Evolutionary conservation across 371 early-diverging fungal genomes (phyloP), one percentile per base, ranked within the genome.

Genomic region (Capillidium heterosporum): DNA sequence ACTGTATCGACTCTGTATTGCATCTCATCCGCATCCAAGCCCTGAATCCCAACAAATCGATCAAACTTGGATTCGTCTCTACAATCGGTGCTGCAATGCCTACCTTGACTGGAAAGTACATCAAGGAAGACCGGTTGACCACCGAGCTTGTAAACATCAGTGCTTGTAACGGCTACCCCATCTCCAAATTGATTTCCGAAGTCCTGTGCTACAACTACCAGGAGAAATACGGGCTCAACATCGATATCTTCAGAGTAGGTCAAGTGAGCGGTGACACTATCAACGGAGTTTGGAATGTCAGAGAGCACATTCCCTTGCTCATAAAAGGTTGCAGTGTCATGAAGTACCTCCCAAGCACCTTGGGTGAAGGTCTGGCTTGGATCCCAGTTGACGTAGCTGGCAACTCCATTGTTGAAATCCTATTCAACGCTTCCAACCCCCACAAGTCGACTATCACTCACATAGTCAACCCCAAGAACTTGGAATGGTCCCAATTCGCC

Each of bases 121-220:
- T 10, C 49, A 69, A 71, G 24, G 7, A 44, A 44, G 19, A 56
- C 57, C 44, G 21, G 7, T 21, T 44, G 21, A 44, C 8, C 21
- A n/a, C 46, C 7, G 21, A 44, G 46, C 21, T 44, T n/a, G 7
- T 44, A 7, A 44, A 44, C 46, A 7, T 19, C 7, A 19, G 58
- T 64, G 7, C 13, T 44, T 44, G n/a, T 8, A 67, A 67, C 61
- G 71, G 74, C 1, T 73, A 71, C 41, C 63, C 59, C 8, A 66
- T 70, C 5, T 67, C 67, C 41, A 73, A 73, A 41, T 70, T 64
- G 41, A 59, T 73, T 44, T 61, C 64, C 28, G 70, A 73, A 40
- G 59, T 56, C 3, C 10, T 53, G n/a, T 39, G 13, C n/a, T 35
- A 8, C 4, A 53, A 13, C 3, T 56, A 70, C 26, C 50, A 67